Conservation (phyloP, 2,329 filamentous ascomycete genomes). For the Aspergillus uvarum region DNA sequence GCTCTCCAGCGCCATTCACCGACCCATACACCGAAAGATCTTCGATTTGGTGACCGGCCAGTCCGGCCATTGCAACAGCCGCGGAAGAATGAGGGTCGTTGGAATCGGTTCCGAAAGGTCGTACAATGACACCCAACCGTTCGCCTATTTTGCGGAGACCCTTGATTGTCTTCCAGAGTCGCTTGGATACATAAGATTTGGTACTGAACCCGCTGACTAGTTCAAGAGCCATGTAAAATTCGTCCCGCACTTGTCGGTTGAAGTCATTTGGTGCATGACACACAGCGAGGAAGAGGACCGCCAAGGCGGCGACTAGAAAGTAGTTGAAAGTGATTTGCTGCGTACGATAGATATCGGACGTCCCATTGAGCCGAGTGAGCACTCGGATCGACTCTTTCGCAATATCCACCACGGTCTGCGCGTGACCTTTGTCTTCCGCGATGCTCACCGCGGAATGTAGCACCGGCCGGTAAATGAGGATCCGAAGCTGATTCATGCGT, state of each 20-base stretch:
- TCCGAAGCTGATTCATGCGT: constrained; percentile 85
- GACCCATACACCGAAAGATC: constrained; percentile 52
- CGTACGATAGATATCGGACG: constrained; percentile 61
- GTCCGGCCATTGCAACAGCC: constrained; percentile 64
- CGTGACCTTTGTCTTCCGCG: constrained; percentile 69
- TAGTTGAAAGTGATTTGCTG: constrained; percentile 68
- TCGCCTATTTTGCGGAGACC: constrained; percentile 64
- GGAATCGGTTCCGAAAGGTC: constrained; percentile 40
- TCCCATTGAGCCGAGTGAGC: constrained; percentile 61
- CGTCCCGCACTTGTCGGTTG: constrained; percentile 60
- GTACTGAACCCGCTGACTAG: constrained; percentile 62
- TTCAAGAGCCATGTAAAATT: constrained; percentile 67
- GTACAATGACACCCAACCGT: constrained; percentile 55
- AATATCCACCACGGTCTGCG: constrained; percentile 66
- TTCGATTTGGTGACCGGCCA: constrained; percentile 63
- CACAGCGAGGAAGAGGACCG: constrained; percentile 64
- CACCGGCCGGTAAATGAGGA: constrained; percentile 82
- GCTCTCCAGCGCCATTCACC: constrained; percentile 38
- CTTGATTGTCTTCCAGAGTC: constrained; percentile 64
- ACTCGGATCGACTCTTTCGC: constrained; percentile 65
- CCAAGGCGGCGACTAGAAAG: constrained; percentile 63
- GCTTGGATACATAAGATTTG: constrained; percentile 61
- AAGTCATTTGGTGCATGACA: constrained; percentile 64
- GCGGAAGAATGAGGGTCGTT: constrained; percentile 61
- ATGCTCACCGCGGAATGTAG: constrained; percentile 83